phyloP scores from a whole-genome alignment of 192 early-diverging fungal genomes.

The Coemansia nantahalensis region DNA sequence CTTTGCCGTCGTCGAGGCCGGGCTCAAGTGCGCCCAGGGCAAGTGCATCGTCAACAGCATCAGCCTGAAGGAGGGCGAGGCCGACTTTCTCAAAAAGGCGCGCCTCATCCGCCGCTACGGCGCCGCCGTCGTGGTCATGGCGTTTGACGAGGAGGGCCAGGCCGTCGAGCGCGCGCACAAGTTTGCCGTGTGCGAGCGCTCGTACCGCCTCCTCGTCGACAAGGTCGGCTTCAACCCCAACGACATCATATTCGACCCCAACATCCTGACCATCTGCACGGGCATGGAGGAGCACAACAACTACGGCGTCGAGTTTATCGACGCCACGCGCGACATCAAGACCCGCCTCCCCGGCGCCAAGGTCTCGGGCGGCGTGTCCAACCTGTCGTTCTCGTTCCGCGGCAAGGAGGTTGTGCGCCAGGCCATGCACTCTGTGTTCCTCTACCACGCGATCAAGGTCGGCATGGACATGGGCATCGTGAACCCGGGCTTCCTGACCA shows the following conservation, averaged over 20 bases:
- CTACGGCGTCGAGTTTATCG: conserved; percentile 93
- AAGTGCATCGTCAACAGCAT: conserved; percentile 99
- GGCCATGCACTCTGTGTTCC: conserved; percentile 95
- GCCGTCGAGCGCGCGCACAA: conserved; percentile 83
- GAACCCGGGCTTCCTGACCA: conserved; percentile 93
- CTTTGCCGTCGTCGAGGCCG: conserved; percentile 95
- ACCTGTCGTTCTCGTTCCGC: conserved; percentile 96
- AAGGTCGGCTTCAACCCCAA: conserved; percentile 80
- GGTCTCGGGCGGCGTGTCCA: conserved; percentile 95
- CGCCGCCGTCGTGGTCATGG: conserved; percentile 96
- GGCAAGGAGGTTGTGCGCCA: conserved; percentile 90
- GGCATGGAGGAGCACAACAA: conserved; percentile 98
- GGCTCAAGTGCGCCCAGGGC: conserved; percentile 93
- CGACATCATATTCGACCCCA: conserved; percentile 89
- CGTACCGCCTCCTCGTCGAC: conserved; percentile 85
- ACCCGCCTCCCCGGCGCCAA: conserved; percentile 81
- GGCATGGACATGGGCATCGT: conserved; percentile 99
- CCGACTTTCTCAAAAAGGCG: conserved; percentile 89
- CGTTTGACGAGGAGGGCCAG: conserved; percentile 95
- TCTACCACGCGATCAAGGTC: conserved; percentile 77
- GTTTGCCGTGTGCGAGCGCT: conserved; percentile 85
- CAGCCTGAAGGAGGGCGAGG: conserved; percentile 92
- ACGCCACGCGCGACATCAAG: conserved; percentile 75
- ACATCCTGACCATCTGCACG: conserved; percentile 95
- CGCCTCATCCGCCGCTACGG: conserved; percentile 85